A percentile compares a stretch with the other conserved stretches of the same genome.
These are phyloP conservation scores for Saprolegnia diclina DNA, from an alignment of 352 stramenopile species.

Conservation along the genomic window DNA sequence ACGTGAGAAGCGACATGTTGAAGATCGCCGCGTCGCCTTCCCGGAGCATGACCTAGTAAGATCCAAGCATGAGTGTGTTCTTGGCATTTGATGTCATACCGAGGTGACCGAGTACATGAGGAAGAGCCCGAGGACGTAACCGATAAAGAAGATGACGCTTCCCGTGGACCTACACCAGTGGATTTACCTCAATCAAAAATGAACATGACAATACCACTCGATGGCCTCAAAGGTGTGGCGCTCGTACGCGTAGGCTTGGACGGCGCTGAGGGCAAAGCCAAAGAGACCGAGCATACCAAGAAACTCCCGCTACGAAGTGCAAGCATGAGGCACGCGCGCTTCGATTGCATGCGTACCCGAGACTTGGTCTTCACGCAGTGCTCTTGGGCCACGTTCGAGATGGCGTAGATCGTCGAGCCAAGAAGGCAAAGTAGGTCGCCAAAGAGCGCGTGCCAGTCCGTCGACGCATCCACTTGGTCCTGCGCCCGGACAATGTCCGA, in stretches of 20 bases:
- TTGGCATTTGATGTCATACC: constrained; percentile 33
- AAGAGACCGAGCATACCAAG: constrained; percentile 91
- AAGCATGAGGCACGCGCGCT: background rate
- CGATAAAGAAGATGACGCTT: constrained; percentile 51
- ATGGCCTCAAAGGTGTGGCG: constrained; percentile 36
- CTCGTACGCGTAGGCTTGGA: constrained; percentile 86
- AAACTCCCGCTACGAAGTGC: constrained; percentile 75
- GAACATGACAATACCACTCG: constrained; percentile 34
- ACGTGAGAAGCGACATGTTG: constrained; percentile 95
- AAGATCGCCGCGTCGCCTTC: constrained; percentile 91
- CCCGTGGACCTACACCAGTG: constrained; percentile 38
- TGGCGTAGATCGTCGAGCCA: constrained; percentile 88
- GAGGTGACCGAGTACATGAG: constrained; percentile 89
- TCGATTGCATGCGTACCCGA: constrained; percentile 25
- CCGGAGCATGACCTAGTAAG: constrained; percentile 66
- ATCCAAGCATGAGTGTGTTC: background rate
- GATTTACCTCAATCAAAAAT: constrained; percentile 26
- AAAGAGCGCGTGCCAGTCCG: constrained; percentile 45
- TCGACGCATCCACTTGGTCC: constrained; percentile 29
- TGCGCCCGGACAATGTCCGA: constrained; percentile 68
- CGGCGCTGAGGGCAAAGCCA: constrained; percentile 81
- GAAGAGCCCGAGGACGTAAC: constrained; percentile 80
- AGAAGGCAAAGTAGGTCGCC: constrained; percentile 90
- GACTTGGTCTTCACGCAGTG: constrained; percentile 81
- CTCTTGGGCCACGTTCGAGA: constrained; percentile 89